A percentile compares a stretch with the other conserved stretches of the same genome.
Conservation (phyloP, 2,329 filamentous ascomycete species). For the Penicillium sp. region DNA sequence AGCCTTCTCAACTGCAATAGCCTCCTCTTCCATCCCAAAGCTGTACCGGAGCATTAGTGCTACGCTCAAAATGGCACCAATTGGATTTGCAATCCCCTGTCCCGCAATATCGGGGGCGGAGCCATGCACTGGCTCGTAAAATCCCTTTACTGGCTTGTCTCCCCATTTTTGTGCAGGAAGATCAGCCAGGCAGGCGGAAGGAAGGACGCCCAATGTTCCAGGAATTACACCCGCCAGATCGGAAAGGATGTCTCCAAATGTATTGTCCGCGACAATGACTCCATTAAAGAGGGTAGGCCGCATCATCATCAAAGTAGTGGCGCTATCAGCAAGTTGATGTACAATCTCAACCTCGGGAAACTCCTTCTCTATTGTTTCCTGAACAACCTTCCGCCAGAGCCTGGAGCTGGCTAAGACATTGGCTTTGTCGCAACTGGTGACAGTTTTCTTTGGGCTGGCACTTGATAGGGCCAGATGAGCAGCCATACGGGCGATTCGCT, state of each 20-base stretch:
- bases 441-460: slow-evolving; percentile 55
- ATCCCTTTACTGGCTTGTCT: slow-evolving; percentile 63
- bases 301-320: slow-evolving; percentile 88
- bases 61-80: slow-evolving; percentile 81
- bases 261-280: slow-evolving; percentile 79
- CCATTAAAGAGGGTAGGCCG: slow-evolving; percentile 79
- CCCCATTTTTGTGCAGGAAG: slow-evolving; percentile 55
- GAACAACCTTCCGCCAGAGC: slow-evolving; percentile 55
- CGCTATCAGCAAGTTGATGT: slow-evolving; percentile 83
- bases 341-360: slow-evolving; percentile 76
- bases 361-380: slow-evolving; percentile 75
- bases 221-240: slow-evolving; percentile 87
- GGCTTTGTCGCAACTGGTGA: slow-evolving; percentile 58
- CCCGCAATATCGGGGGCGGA: slow-evolving; percentile 89
- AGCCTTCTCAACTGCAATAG: slow-evolving; percentile 74
- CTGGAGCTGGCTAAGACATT: slow-evolving; percentile 58
- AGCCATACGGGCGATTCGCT: slow-evolving; percentile 53
- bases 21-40: slow-evolving; percentile 72
- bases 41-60: slow-evolving; percentile 93
- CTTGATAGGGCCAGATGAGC: slow-evolving; percentile 60
- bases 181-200: slow-evolving; percentile 76
- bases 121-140: slow-evolving; percentile 90
- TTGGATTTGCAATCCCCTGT: slow-evolving; percentile 80
- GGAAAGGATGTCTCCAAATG: slow-evolving; percentile 86
- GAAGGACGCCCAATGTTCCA: slow-evolving; percentile 79